phyloP scores from a whole-genome alignment of 306 rosid species.

The Cicer chorassanicum region DNA sequence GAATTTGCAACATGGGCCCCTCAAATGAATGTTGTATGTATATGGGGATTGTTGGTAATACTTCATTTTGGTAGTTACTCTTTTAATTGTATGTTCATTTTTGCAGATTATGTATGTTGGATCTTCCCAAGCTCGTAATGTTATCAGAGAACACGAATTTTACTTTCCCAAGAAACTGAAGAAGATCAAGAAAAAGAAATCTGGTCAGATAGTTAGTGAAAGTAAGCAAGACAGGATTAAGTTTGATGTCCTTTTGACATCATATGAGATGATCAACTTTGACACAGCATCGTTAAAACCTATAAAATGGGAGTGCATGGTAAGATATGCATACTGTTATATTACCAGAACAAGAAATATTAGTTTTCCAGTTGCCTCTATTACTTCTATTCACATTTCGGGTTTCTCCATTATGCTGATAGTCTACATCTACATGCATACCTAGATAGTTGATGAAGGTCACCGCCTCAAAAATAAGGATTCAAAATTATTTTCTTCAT shows the following conservation, averaged over 20 bases:
- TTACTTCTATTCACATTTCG: conserved; percentile 35
- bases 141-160: conserved; percentile 91
- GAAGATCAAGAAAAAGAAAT: conserved; percentile 90
- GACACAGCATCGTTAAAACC: conserved; percentile 79
- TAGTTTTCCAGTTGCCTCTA: conserved; percentile 14
- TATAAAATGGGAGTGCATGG: conserved; percentile 95
- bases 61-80: conserved; percentile 41
- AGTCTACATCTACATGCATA: conserved; percentile 36
- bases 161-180: conserved; percentile 85
- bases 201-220: conserved; percentile 68
- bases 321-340: conserved; percentile 44
- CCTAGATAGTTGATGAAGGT: conserved; percentile 97
- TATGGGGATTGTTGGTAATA: conserved; percentile 19
- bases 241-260: conserved; percentile 94
- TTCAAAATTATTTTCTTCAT: conserved; percentile 90
- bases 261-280: conserved; percentile 96
- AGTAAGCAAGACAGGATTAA: conserved; percentile 97
- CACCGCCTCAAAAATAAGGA: conserved; percentile 98
- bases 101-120: conserved; percentile 97
- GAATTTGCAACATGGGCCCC: conserved; percentile 99
- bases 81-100: conserved; percentile 49
- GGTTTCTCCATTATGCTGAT: conserved; percentile 45
- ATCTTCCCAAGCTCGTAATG: conserved; percentile 82
- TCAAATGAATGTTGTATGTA: conserved; percentile 95
- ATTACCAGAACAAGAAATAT: conserved; percentile 23